Conservation (phyloP, 2,329 filamentous ascomycete genomes). For the Alternaria arborescens region DNA sequence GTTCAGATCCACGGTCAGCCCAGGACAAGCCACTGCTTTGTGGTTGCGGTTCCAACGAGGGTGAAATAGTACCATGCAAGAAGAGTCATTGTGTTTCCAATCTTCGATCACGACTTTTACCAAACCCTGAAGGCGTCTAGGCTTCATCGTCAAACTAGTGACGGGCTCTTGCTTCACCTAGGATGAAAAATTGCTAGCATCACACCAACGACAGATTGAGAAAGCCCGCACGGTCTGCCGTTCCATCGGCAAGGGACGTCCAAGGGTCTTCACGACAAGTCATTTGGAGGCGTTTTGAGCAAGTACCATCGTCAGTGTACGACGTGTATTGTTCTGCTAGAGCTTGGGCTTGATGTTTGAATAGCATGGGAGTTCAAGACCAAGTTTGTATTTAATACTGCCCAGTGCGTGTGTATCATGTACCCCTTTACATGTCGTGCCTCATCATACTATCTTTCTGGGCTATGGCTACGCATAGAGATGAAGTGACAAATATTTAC, state of each 20-base stretch:
- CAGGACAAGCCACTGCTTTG: not conserved
- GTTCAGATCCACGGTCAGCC: not conserved
- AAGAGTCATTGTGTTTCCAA: not conserved
- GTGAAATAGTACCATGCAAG: not conserved
- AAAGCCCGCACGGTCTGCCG: not conserved
- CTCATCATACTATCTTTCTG: not conserved
- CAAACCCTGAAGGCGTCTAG: not conserved
- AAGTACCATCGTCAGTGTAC: not conserved
- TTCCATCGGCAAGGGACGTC: not conserved
- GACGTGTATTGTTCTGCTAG: not conserved
- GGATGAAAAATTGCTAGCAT: not conserved
- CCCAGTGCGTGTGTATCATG: not conserved
- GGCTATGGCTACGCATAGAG: not conserved
- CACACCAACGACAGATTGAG: not conserved
- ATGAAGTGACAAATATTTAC: not conserved
- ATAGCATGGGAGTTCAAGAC: not conserved
- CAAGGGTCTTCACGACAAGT: not conserved
- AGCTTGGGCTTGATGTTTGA: not conserved
- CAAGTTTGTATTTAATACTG: too few relatives aligned
- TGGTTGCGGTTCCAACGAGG: too few relatives aligned
- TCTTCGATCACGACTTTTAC: not conserved
- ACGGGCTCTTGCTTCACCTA: not conserved
- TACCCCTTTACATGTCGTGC: not conserved
- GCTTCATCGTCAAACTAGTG: not conserved
- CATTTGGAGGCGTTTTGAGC: not conserved